Conservation (phyloP, 2,329 filamentous ascomycete genomes). For the Fusarium sp. region DNA sequence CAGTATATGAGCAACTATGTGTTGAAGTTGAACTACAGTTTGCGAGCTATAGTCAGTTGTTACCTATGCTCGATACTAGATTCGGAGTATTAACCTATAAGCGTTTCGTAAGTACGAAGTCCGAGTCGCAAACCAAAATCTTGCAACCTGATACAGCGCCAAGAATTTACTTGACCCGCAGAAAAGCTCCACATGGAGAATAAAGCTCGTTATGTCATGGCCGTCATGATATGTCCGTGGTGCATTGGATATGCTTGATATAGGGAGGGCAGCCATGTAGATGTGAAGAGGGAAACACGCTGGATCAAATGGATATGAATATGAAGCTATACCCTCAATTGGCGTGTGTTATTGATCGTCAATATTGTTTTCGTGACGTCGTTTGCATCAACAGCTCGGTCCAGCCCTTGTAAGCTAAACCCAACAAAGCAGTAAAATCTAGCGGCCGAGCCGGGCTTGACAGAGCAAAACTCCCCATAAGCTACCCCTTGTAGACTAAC, state of each 20-base stretch:
- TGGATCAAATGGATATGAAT: not conserved
- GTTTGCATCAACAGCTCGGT: constrained; percentile 16
- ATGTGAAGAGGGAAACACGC: accelerated
- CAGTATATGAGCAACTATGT: not conserved
- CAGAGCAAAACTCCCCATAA: constrained; percentile 21
- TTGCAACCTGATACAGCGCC: constrained; percentile 19
- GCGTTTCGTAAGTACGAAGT: constrained; percentile 26
- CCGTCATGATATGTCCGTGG: constrained; percentile 19
- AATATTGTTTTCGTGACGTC: constrained; percentile 27
- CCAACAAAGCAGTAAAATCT: constrained; percentile 5
- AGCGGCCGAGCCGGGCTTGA: constrained; percentile 10
- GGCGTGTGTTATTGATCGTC: not conserved
- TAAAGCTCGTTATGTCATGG: constrained; percentile 15
- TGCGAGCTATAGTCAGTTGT: not conserved
- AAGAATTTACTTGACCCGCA: constrained; percentile 21
- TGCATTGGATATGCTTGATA: not conserved
- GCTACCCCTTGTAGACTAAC: constrained; percentile 11
- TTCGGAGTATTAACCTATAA: constrained; percentile 9
- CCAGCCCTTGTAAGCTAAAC: constrained; percentile 3
- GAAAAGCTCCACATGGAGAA: constrained; percentile 15
- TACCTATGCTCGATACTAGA: not conserved
- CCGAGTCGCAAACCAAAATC: constrained; percentile 14
- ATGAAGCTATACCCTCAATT: not conserved
- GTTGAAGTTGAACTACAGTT: not conserved
- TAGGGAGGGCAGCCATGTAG: accelerated